phyloP scores from a whole-genome alignment of 1,284 basidiomycete species.

The Stygiomarasmius scandens region DNA sequence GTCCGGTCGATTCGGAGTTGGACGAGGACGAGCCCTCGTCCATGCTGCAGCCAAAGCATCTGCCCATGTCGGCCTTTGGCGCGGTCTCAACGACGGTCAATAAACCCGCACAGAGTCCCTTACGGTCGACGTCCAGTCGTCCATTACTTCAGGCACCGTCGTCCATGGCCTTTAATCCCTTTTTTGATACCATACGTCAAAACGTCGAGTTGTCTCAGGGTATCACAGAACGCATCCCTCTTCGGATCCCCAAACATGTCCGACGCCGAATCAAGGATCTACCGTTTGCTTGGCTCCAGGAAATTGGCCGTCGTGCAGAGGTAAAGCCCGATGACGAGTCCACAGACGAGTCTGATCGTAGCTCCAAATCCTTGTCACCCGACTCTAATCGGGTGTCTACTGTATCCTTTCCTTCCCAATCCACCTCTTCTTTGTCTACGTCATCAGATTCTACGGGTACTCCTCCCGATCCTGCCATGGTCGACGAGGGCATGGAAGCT shows the following conservation, averaged over 20 bases:
- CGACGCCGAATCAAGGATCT: conserved; percentile 70
- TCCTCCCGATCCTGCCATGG: conserved; percentile 20
- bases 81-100: conserved; percentile 4
- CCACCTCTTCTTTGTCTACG: neutral
- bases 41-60: conserved; percentile 58
- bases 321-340: conserved; percentile 24
- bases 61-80: conserved; percentile 44
- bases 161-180: conserved; percentile 70
- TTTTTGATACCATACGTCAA: conserved; percentile 95
- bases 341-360: neutral
- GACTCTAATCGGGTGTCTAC: neutral
- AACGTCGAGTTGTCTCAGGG: conserved; percentile 89
- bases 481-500: conserved; percentile 73
- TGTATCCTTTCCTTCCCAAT: neutral
- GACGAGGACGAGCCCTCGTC: conserved; percentile 49
- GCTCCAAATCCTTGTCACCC: neutral
- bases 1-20: conserved; percentile 48
- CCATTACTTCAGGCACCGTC: neutral
- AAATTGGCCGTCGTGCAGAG: conserved; percentile 62
- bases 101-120: neutral
- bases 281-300: conserved; percentile 80
- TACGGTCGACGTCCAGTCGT: neutral
- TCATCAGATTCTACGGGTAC: neutral
- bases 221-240: conserved; percentile 80
- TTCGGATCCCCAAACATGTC: conserved; percentile 69